Evolutionary conservation across 202 grass and related monocot species (phyloP).

Genomic region (Setaria viridis): DNA sequence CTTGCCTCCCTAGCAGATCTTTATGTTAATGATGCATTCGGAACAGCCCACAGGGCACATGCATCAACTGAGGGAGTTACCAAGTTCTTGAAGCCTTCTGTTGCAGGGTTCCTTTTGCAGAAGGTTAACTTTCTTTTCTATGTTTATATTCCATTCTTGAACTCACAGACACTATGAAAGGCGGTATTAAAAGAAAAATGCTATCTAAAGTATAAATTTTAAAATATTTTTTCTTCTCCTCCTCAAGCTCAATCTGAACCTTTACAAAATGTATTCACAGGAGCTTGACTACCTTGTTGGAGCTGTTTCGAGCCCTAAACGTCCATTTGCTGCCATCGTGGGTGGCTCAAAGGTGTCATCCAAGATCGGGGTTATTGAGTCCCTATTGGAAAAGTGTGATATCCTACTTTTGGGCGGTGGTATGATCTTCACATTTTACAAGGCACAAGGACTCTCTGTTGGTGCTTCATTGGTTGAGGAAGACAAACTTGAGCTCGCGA

Average conservation of each 20-base stretch:
- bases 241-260: slow-evolving; percentile 12
- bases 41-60: slow-evolving; percentile 95
- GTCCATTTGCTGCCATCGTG: slow-evolving; percentile 94
- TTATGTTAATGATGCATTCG: slow-evolving; percentile 93
- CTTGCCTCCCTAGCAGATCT: slow-evolving; percentile 85
- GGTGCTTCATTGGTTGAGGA: slow-evolving; percentile 92
- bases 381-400: slow-evolving; percentile 87
- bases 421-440: slow-evolving; percentile 99
- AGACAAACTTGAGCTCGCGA: slow-evolving; percentile 87
- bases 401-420: slow-evolving; percentile 94
- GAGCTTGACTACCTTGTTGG: slow-evolving; percentile 98
- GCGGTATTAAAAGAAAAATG: background rate
- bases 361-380: slow-evolving; percentile 97
- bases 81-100: slow-evolving; percentile 90
- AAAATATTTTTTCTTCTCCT: background rate
- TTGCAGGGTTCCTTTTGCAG: slow-evolving; percentile 95
- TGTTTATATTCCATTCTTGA: slow-evolving; percentile 31
- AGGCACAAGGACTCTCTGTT: slow-evolving; percentile 88
- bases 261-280: slow-evolving; percentile 51
- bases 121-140: slow-evolving; percentile 64
- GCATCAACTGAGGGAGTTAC: slow-evolving; percentile 96
- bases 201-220: background rate
- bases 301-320: slow-evolving; percentile 78
- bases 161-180: background rate
- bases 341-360: slow-evolving; percentile 97